A percentile compares a stretch with the other conserved stretches of the same genome.
phyloP scores from a whole-genome alignment of 331 rosid species.

The Erythrophleum ivorense region DNA sequence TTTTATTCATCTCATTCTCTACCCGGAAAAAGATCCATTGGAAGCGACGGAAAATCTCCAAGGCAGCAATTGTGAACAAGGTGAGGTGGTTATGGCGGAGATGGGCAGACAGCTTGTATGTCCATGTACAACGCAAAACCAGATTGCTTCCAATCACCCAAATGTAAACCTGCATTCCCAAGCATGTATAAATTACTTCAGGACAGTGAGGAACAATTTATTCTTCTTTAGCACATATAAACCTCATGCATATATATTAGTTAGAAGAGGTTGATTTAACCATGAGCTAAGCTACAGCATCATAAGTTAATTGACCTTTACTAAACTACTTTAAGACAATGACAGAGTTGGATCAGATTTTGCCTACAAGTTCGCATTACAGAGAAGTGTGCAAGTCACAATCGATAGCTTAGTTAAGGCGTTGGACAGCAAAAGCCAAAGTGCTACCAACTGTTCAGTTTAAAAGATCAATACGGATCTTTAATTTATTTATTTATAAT shows the following conservation, averaged over 20 bases:
- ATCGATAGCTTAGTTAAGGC: not conserved
- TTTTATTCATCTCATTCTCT: constrained; percentile 90
- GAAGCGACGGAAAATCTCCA: constrained; percentile 96
- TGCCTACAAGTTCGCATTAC: constrained; percentile 2
- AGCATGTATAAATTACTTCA: constrained; percentile 31
- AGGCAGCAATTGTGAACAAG: constrained; percentile 74
- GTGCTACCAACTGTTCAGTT: not conserved
- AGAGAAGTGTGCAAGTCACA: not conserved
- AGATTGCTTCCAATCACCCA: constrained; percentile 96
- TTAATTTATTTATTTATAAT: not conserved
- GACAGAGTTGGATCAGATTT: not conserved
- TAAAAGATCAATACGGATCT: not conserved
- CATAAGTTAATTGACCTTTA: not conserved
- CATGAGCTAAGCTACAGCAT: not conserved
- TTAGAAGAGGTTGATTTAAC: not conserved
- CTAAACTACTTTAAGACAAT: not conserved
- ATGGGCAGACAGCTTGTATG: constrained; percentile 96
- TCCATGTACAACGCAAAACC: constrained; percentile 94
- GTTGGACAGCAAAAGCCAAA: constrained; percentile 3
- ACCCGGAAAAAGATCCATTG: constrained; percentile 97
- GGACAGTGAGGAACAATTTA: constrained; percentile 19
- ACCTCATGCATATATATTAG: not conserved
- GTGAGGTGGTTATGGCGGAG: constrained; percentile 96
- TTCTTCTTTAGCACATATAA: constrained; percentile 13
- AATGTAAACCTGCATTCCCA: constrained; percentile 77